These are phyloP conservation scores for Dothistroma septosporum DNA, from an alignment of 2,329 filamentous ascomycete species.

Conservation along the genomic window DNA sequence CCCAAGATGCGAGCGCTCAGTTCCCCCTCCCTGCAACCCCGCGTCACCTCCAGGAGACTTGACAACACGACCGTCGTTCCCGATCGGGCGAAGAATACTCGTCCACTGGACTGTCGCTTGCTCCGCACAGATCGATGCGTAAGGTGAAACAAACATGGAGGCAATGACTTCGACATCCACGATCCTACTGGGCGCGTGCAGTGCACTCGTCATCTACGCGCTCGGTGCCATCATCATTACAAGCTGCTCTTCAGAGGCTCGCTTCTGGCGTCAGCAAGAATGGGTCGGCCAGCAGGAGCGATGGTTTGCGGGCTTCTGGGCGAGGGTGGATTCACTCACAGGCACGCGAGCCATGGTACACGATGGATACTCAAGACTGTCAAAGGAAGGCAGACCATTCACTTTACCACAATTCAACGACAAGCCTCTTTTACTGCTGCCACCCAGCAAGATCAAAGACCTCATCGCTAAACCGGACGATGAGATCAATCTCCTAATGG, in stretches of 20 bases:
- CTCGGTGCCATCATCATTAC: neutral
- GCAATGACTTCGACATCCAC: neutral
- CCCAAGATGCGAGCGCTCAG: neutral
- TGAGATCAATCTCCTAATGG: conserved; percentile 15
- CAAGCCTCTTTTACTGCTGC: conserved; percentile 19
- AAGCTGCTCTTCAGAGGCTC: neutral
- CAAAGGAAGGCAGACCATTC: conserved; percentile 14
- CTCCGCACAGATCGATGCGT: neutral
- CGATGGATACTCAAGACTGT: conserved; percentile 4
- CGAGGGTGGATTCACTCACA: conserved; percentile 1
- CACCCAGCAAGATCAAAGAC: conserved; percentile 20
- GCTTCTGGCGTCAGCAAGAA: neutral
- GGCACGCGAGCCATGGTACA: neutral
- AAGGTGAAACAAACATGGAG: neutral
- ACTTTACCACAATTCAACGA: conserved; percentile 23
- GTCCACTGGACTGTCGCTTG: neutral
- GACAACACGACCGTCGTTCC: neutral
- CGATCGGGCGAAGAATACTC: neutral
- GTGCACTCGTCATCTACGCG: neutral
- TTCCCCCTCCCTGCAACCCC: neutral
- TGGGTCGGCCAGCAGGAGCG: neutral
- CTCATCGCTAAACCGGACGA: conserved; percentile 18
- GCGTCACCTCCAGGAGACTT: neutral
- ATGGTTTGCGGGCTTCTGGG: conserved; percentile 5
- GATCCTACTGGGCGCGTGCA: neutral